Conservation (phyloP, 306 rosid genomes). For the Prunus mira region DNA sequence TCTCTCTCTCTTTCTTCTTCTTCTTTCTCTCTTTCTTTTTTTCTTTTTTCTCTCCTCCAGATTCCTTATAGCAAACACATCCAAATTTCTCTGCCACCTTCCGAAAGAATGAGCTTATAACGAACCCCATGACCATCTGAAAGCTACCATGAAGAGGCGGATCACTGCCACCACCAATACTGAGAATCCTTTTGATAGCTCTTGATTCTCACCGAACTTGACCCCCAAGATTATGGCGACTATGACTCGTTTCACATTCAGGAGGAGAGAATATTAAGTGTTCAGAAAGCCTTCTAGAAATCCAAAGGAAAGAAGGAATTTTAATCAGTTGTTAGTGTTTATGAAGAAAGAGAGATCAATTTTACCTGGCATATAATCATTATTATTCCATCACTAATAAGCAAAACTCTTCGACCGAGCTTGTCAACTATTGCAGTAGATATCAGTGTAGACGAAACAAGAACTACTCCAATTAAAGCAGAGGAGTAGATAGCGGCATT, state of each 20-base stretch:
- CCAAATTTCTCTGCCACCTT: too few relatives aligned
- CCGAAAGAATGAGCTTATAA: conserved; percentile 1
- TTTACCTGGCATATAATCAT: conserved; percentile 85
- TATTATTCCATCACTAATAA: conserved; percentile 77
- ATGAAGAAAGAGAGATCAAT: not conserved
- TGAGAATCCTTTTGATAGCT: conserved; percentile 52
- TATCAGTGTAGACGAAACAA: conserved; percentile 64
- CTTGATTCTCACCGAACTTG: conserved; percentile 57
- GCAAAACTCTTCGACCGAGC: conserved; percentile 68
- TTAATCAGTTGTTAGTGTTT: not conserved
- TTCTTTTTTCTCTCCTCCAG: too few relatives aligned
- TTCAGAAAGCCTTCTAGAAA: not conserved
- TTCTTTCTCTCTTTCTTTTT: too few relatives aligned
- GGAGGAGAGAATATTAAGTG: not conserved
- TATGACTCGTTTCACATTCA: conserved; percentile 45
- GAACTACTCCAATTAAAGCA: conserved; percentile 85
- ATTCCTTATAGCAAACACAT: too few relatives aligned
- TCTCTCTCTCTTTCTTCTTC: too few relatives aligned
- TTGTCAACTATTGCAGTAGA: conserved; percentile 81
- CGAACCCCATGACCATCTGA: conserved; percentile 78
- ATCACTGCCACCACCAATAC: conserved; percentile 60
- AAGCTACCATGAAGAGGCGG: conserved; percentile 80
- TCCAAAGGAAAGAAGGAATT: too few relatives aligned
- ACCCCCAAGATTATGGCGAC: conserved; percentile 66
- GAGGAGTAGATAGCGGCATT: conserved; percentile 81